phyloP scores from a whole-genome alignment of 2,329 filamentous ascomycete species.

The Cercospora sp. region DNA sequence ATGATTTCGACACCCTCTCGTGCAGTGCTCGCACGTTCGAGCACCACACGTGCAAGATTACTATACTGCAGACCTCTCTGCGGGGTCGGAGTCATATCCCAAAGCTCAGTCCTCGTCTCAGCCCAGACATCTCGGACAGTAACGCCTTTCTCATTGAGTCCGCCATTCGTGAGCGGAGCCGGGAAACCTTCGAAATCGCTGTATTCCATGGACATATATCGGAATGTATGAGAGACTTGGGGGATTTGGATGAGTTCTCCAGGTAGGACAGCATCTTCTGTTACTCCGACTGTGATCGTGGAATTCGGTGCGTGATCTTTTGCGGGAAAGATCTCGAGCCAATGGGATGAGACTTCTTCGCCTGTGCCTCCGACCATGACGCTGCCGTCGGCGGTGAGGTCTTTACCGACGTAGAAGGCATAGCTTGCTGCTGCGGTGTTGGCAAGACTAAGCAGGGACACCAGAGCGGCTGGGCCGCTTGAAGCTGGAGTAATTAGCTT shows the following conservation, averaged over 20 bases:
- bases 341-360: slow-evolving; percentile 51
- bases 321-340: slow-evolving; percentile 50
- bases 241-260: slow-evolving; percentile 40
- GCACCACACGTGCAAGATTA: slow-evolving; percentile 44
- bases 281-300: slow-evolving; percentile 48
- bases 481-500: background rate
- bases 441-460: background rate
- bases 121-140: slow-evolving; percentile 48
- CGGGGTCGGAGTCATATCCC: slow-evolving; percentile 45
- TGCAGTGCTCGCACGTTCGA: slow-evolving; percentile 45
- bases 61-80: slow-evolving; percentile 47
- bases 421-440: slow-evolving; percentile 42
- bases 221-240: slow-evolving; percentile 38
- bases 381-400: slow-evolving; percentile 46
- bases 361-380: slow-evolving; percentile 51
- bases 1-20: slow-evolving; percentile 48
- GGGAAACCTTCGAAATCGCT: slow-evolving; percentile 47
- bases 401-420: slow-evolving; percentile 51
- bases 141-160: slow-evolving; percentile 46
- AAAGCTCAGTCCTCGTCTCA: slow-evolving; percentile 42
- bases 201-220: slow-evolving; percentile 43
- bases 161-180: slow-evolving; percentile 48
- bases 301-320: slow-evolving; percentile 44
- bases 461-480: background rate
- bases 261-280: slow-evolving; percentile 42